These are phyloP conservation scores for Alloascoidea africana DNA, from an alignment of 805 yeast species.

Conservation along the genomic window DNA sequence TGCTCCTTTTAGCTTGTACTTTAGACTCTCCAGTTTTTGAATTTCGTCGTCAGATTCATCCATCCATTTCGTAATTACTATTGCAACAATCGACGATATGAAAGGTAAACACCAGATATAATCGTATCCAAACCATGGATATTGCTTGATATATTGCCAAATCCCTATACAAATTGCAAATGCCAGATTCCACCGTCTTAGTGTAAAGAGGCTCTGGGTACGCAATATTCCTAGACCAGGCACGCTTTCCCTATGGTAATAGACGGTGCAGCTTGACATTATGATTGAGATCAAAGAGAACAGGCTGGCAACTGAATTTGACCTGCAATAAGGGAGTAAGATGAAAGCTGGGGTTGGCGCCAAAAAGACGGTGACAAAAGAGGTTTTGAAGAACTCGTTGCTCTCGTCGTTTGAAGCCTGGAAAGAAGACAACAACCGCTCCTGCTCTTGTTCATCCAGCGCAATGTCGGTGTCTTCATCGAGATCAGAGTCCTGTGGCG, in stretches of 20 bases:
- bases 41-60: conserved; percentile 11
- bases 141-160: conserved; percentile 10
- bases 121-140: conserved; percentile 14
- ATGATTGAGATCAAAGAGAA: conserved; percentile 1
- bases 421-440: conserved; percentile 98
- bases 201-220: no score
- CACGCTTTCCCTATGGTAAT: background rate
- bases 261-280: background rate
- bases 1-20: conserved; percentile 15
- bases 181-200: no score
- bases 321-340: conserved; percentile 1
- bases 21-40: conserved; percentile 3
- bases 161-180: conserved; percentile 11
- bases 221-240: conserved; percentile 6
- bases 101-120: conserved; percentile 17
- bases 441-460: conserved; percentile 3
- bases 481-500: background rate
- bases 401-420: conserved; percentile 80
- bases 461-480: background rate
- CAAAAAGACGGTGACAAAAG: background rate
- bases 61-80: conserved; percentile 14
- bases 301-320: background rate
- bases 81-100: conserved; percentile 10
- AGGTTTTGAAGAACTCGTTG: conserved; percentile 1
- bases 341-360: conserved; percentile 1